Conservation (phyloP, 139 green algal genomes). For the Chlorella sp. region DNA sequence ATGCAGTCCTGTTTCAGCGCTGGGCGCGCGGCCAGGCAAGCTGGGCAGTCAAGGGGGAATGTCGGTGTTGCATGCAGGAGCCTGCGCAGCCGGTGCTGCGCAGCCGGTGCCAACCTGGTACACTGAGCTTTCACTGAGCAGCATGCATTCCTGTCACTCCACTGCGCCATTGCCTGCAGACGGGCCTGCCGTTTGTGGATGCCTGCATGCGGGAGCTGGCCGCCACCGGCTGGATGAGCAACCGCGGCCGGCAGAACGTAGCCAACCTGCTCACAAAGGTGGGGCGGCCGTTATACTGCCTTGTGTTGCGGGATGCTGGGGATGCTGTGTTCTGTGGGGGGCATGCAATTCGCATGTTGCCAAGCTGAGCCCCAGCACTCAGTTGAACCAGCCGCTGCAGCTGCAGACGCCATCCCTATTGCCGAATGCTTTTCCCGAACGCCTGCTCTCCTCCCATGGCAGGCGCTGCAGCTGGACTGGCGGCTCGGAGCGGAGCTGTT, state of each 20-base stretch:
- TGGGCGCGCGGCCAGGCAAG: conserved; percentile 62
- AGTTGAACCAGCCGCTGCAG: too few species aligned
- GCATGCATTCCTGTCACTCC: too few species aligned
- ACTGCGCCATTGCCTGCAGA: conserved; percentile 33
- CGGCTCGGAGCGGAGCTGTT: conserved; percentile 80
- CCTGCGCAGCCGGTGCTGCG: too few species aligned
- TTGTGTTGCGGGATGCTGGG: neutral
- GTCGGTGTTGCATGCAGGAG: too few species aligned
- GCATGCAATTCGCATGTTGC: too few species aligned
- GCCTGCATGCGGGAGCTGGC: conserved; percentile 88
- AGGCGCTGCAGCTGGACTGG: conserved; percentile 83
- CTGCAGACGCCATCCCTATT: too few species aligned
- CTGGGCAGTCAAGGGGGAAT: too few species aligned
- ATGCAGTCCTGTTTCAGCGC: conserved; percentile 33
- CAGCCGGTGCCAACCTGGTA: too few species aligned
- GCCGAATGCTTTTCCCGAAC: too few species aligned
- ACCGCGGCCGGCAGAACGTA: conserved; percentile 80
- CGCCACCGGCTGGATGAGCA: conserved; percentile 86
- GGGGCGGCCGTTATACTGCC: neutral
- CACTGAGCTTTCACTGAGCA: too few species aligned
- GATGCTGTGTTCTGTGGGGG: neutral
- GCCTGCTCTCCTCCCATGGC: neutral
- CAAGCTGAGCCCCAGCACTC: too few species aligned
- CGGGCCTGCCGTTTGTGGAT: conserved; percentile 87
- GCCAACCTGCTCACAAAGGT: conserved; percentile 64